These are phyloP conservation scores for Rubus idaeus DNA, from an alignment of 306 rosid genomes.

Conservation along the genomic window DNA sequence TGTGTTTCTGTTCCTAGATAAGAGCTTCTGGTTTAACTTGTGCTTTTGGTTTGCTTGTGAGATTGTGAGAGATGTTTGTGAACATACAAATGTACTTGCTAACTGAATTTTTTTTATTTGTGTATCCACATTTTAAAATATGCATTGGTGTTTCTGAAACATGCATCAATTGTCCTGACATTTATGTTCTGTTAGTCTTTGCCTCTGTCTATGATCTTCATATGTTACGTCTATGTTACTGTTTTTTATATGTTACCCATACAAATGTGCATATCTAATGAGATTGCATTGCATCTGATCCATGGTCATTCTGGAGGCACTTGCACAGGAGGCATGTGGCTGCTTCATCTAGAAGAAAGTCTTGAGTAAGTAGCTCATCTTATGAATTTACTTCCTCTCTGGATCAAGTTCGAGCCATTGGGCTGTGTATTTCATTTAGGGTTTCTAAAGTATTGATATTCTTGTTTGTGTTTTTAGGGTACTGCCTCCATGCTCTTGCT, in stretches of 20 bases:
- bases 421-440: neutral
- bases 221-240: neutral
- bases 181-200: neutral
- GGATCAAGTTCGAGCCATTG: neutral
- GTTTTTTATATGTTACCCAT: slow-evolving; percentile 24
- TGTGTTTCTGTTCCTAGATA: slow-evolving; percentile 3
- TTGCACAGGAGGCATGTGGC: slow-evolving; percentile 57
- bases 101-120: neutral
- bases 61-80: neutral
- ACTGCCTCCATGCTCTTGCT: slow-evolving; percentile 23
- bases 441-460: slow-evolving; percentile 5
- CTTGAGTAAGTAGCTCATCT: slow-evolving; percentile 49
- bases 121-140: slow-evolving; percentile 15
- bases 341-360: slow-evolving; percentile 38
- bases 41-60: neutral
- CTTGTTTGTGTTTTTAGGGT: slow-evolving; percentile 30
- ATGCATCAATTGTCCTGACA: neutral
- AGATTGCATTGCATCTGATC: slow-evolving; percentile 70
- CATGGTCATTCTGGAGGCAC: slow-evolving; percentile 76
- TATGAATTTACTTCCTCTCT: neutral
- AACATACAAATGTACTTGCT: neutral
- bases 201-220: neutral
- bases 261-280: slow-evolving; percentile 49
- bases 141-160: neutral
- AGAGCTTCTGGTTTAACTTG: neutral